Conservation (phyloP, 1,139 yeast genomes). For the Pichia sp. region DNA sequence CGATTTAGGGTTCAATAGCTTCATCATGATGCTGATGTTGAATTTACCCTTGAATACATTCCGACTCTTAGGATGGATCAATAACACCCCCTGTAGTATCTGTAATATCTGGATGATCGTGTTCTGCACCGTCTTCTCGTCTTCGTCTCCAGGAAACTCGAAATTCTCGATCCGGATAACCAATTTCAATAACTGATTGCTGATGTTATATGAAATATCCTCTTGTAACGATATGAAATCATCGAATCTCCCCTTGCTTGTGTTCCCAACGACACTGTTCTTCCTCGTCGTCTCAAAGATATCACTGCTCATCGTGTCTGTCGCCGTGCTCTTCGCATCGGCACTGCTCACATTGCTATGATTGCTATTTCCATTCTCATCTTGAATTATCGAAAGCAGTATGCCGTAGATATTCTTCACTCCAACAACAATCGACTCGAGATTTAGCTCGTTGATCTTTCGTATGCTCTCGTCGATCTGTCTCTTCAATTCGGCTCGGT, state of each 20-base stretch:
- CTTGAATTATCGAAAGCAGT: constrained; percentile 21
- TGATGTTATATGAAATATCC: constrained; percentile 47
- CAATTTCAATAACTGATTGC: constrained; percentile 23
- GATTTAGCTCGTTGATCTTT: too few relatives aligned
- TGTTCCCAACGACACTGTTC: too few relatives aligned
- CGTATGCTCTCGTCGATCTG: too few relatives aligned
- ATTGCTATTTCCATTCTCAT: neutral
- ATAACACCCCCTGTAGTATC: constrained; percentile 58
- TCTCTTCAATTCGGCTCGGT: too few relatives aligned
- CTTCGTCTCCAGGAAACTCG: neutral
- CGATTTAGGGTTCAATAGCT: constrained; percentile 9
- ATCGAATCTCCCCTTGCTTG: too few relatives aligned
- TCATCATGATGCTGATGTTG: constrained; percentile 33
- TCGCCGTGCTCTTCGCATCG: neutral
- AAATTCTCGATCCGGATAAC: constrained; percentile 7
- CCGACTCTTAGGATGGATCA: constrained; percentile 60
- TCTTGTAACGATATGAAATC: constrained; percentile 52
- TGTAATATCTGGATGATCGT: constrained; percentile 34
- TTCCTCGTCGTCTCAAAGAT: neutral
- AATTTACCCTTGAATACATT: constrained; percentile 38
- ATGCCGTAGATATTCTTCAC: too few relatives aligned
- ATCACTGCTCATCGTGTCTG: constrained; percentile 1
- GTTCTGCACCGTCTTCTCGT: neutral
- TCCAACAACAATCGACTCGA: too few relatives aligned
- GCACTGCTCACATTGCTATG: too few relatives aligned